A percentile compares a stretch with the other conserved stretches of the same genome.
Evolutionary conservation across 1,284 basidiomycete species (phyloP).

Genomic region (Acaromyces ingoldii): DNA sequence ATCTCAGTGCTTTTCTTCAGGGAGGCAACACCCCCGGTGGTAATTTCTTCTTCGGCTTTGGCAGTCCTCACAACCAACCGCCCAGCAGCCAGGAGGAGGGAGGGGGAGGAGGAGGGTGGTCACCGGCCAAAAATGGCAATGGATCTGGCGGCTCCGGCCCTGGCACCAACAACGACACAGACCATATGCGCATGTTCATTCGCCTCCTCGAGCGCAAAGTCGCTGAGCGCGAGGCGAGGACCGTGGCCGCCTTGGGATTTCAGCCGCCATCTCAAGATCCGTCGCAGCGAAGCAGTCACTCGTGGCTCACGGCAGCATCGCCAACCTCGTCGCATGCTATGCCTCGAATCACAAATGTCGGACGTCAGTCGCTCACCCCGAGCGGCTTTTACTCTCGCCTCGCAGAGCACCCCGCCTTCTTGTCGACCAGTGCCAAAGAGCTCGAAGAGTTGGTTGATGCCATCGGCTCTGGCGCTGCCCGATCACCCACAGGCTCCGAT

Average conservation of each 20-base stretch:
- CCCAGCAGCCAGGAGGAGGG: no score
- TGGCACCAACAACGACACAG: constrained; percentile 12
- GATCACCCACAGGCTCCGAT: constrained; percentile 10
- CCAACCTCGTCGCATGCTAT: neutral
- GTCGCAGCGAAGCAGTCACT: no score
- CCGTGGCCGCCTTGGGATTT: constrained; percentile 34
- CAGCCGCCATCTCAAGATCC: constrained; percentile 21
- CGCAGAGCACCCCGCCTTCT: constrained; percentile 38
- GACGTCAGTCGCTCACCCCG: constrained; percentile 32
- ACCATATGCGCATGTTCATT: constrained; percentile 35
- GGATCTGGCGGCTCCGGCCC: no score
- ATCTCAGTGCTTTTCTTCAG: constrained; percentile 39
- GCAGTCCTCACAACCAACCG: no score
- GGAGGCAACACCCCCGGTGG: constrained; percentile 35
- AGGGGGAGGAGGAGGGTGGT: no score
- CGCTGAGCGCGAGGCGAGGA: constrained; percentile 20
- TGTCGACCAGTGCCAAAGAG: constrained; percentile 32
- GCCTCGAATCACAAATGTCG: no score
- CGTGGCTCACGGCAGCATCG: no score
- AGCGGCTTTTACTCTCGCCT: constrained; percentile 37
- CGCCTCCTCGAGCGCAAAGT: constrained; percentile 32
- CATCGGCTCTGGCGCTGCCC: constrained; percentile 13
- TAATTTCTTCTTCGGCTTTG: constrained; percentile 10
- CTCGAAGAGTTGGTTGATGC: constrained; percentile 40
- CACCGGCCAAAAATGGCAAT: no score